phyloP scores from a whole-genome alignment of 306 rosid species.

The Argentina anserina region DNA sequence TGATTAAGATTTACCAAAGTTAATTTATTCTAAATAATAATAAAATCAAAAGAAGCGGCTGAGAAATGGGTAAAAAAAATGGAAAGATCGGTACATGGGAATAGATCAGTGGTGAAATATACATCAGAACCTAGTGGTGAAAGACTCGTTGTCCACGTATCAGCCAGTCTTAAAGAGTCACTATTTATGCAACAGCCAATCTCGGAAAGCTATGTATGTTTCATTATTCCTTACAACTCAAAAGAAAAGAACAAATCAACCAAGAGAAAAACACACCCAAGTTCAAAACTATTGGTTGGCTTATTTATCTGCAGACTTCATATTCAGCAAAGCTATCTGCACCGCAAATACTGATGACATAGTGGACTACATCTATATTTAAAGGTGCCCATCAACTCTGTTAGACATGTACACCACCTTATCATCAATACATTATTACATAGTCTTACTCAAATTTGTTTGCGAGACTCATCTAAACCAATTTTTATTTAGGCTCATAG shows the following conservation, averaged over 20 bases:
- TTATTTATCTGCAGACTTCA: neutral
- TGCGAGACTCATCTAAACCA: neutral
- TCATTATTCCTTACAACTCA: neutral
- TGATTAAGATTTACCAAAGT: neutral
- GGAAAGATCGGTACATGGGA: too few species aligned
- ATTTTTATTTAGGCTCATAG: neutral
- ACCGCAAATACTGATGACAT: neutral
- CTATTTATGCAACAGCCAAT: neutral
- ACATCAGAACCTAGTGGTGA: neutral
- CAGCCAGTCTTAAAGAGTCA: neutral
- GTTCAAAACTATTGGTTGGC: neutral
- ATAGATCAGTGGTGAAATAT: too few species aligned
- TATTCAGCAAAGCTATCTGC: neutral
- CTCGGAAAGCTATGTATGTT: neutral
- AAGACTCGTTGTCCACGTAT: neutral
- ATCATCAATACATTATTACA: neutral
- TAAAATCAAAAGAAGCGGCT: too few species aligned
- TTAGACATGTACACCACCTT: neutral
- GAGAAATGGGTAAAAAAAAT: too few species aligned
- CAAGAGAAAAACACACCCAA: neutral
- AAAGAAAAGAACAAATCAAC: neutral
- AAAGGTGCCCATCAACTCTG: neutral
- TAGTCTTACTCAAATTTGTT: neutral
- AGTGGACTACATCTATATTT: neutral
- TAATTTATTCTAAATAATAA: too few species aligned